These are phyloP conservation scores for Graphilbum ipis-grandicollis DNA, from an alignment of 2,329 filamentous ascomycete species.

Conservation along the genomic window DNA sequence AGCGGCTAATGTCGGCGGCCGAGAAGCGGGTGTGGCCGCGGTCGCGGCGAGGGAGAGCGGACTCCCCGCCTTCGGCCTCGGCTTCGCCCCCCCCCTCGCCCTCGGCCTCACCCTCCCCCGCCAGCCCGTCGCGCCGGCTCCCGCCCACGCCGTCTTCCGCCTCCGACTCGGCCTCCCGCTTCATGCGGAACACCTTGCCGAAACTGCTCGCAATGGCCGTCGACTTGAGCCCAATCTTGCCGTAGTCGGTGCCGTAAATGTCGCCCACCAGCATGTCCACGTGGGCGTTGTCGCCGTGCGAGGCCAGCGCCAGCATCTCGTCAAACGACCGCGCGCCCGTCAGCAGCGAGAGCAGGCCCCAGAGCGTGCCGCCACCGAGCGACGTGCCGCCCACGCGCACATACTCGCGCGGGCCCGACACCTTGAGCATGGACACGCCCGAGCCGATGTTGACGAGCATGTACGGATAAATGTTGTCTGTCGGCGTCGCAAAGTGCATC, in stretches of 20 bases:
- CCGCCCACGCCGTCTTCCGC: slow-evolving; percentile 57
- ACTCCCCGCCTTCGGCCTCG: not conserved
- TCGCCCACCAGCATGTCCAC: slow-evolving; percentile 97
- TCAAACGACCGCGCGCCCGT: slow-evolving; percentile 94
- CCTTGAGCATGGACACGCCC: slow-evolving; percentile 93
- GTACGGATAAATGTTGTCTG: slow-evolving; percentile 65
- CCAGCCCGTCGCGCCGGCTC: slow-evolving; percentile 87
- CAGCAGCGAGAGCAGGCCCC: slow-evolving; percentile 80
- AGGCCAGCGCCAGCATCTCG: slow-evolving; percentile 88
- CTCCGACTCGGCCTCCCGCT: slow-evolving; percentile 61
- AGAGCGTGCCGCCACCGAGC: slow-evolving; percentile 89
- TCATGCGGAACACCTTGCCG: slow-evolving; percentile 90
- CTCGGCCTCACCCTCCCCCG: slow-evolving; percentile 61
- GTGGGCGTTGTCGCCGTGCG: slow-evolving; percentile 74
- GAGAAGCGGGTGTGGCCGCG: slow-evolving; percentile 38
- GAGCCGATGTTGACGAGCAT: slow-evolving; percentile 96
- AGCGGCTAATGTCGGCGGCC: slow-evolving; percentile 73
- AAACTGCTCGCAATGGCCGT: slow-evolving; percentile 93
- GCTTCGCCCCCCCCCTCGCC: too few species aligned
- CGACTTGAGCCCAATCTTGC: slow-evolving; percentile 89
- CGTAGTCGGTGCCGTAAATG: slow-evolving; percentile 92
- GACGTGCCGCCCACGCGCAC: slow-evolving; percentile 89
- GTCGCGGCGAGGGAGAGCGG: not conserved
- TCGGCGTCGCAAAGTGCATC: slow-evolving; percentile 69
- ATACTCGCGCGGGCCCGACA: slow-evolving; percentile 73